phyloP scores from a whole-genome alignment of 306 rosid species.

The Astragalus glycyphyllos region DNA sequence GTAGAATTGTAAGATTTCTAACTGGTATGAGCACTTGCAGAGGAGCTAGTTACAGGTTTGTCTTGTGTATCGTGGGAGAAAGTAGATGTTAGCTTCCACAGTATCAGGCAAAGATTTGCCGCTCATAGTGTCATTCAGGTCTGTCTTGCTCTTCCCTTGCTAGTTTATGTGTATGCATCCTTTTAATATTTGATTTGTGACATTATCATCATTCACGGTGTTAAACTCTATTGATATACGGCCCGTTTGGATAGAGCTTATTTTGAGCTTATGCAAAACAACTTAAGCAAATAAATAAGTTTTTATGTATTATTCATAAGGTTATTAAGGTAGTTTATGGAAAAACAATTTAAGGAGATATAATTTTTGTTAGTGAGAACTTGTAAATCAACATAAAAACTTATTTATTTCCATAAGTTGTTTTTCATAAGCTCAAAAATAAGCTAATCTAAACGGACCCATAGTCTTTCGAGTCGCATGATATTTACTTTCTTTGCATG shows the following conservation, averaged over 20 bases:
- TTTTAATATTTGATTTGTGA: conserved; percentile 13
- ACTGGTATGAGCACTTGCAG: conserved; percentile 56
- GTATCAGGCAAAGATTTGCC: conserved; percentile 76
- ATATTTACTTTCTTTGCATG: conserved; percentile 24
- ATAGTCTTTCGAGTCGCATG: not conserved
- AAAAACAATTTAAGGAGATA: too few relatives aligned
- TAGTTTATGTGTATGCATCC: not conserved
- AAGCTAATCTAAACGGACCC: too few relatives aligned
- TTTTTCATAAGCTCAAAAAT: too few relatives aligned
- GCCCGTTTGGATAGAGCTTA: too few relatives aligned
- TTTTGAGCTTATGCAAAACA: too few relatives aligned
- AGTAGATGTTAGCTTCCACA: conserved; percentile 93
- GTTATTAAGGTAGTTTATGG: too few relatives aligned
- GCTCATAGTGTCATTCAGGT: conserved; percentile 99
- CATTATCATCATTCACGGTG: not conserved
- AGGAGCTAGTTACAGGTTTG: conserved; percentile 83
- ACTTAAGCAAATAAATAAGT: too few relatives aligned
- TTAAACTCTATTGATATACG: not conserved
- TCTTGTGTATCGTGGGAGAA: conserved; percentile 93
- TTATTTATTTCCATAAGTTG: too few relatives aligned
- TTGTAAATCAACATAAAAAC: too few relatives aligned
- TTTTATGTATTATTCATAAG: too few relatives aligned
- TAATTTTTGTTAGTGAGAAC: too few relatives aligned
- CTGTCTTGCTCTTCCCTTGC: conserved; percentile 5
- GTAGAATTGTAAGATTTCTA: conserved; percentile 32